Percentiles rank a stretch among this genome's conserved stretches.
Conservation (phyloP, 805 yeast species). For the Candida insectalens region DNA sequence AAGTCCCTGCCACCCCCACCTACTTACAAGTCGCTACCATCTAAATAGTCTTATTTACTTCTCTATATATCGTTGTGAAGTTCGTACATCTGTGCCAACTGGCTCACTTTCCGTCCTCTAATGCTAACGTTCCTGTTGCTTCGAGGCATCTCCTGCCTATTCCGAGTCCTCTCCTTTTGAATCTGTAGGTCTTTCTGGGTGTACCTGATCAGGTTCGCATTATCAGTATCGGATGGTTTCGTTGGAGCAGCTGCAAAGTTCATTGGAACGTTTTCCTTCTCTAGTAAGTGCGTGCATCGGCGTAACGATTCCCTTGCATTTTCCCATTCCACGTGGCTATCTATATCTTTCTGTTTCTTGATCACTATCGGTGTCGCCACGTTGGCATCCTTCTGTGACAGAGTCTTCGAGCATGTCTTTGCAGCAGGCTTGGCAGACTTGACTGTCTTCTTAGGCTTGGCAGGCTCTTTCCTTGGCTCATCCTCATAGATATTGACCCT, state of each 20-base stretch:
- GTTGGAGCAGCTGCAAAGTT: slow-evolving; percentile 7
- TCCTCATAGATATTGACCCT: slow-evolving; percentile 3
- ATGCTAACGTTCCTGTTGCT: slow-evolving; percentile 20
- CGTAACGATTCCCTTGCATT: background rate
- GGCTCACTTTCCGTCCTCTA: slow-evolving; percentile 44
- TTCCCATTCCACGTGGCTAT: background rate
- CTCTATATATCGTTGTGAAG: slow-evolving; percentile 16
- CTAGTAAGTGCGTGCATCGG: slow-evolving; percentile 4
- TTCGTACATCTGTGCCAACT: slow-evolving; percentile 40
- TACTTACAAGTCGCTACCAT: background rate
- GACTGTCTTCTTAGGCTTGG: background rate
- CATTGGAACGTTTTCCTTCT: slow-evolving; percentile 8
- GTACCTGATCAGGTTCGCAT: slow-evolving; percentile 19
- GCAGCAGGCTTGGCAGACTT: background rate
- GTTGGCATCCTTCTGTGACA: background rate
- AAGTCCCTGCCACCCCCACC: slow-evolving; percentile 17
- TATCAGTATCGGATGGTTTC: slow-evolving; percentile 17
- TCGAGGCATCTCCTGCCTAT: slow-evolving; percentile 3
- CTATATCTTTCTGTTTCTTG: too few relatives aligned
- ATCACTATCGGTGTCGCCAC: background rate
- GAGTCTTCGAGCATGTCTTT: background rate
- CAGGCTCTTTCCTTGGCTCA: background rate
- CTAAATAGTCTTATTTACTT: background rate
- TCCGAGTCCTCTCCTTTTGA: slow-evolving; percentile 13
- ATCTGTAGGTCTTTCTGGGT: slow-evolving; percentile 22